These are phyloP conservation scores for Leucocoprinus sp. DNA, from an alignment of 768 basidiomycete genomes.

Conservation along the genomic window DNA sequence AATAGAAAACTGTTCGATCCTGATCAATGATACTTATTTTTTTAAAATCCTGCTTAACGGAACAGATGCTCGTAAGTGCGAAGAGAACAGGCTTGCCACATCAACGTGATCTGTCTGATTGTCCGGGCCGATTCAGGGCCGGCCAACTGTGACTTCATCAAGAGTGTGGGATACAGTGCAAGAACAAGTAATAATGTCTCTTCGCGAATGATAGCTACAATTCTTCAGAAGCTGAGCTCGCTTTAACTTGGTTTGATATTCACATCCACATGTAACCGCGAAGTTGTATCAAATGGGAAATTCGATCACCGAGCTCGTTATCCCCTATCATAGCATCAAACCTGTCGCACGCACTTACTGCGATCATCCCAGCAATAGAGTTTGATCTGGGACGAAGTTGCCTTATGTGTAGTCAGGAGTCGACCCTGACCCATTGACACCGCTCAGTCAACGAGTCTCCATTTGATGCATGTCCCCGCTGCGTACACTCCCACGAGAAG, in stretches of 20 bases:
- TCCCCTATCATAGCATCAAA: slow-evolving; percentile 32
- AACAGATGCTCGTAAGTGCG: no score
- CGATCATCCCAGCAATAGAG: slow-evolving; percentile 72
- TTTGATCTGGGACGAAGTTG: slow-evolving; percentile 59
- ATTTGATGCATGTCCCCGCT: no score
- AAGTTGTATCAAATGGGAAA: slow-evolving; percentile 67
- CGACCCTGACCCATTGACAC: no score
- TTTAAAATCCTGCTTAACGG: slow-evolving; percentile 55
- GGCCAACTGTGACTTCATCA: slow-evolving; percentile 60
- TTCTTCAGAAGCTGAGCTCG: no score
- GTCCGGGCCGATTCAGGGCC: slow-evolving; percentile 43
- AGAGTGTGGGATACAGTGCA: slow-evolving; percentile 72
- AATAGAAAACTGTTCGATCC: no score
- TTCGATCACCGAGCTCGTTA: slow-evolving; percentile 58
- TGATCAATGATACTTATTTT: slow-evolving; percentile 81
- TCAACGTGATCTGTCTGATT: slow-evolving; percentile 63
- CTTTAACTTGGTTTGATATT: no score
- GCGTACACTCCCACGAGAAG: no score
- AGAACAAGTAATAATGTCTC: slow-evolving; percentile 70
- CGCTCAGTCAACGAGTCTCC: no score
- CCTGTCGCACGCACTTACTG: slow-evolving; percentile 21
- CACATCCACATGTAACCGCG: no score
- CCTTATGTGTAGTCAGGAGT: slow-evolving; percentile 14
- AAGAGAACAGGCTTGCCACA: no score
- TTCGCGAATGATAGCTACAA: slow-evolving; percentile 63